These are phyloP conservation scores for Leccinum rimulosum DNA, from an alignment of 768 basidiomycete genomes.

Conservation along the genomic window DNA sequence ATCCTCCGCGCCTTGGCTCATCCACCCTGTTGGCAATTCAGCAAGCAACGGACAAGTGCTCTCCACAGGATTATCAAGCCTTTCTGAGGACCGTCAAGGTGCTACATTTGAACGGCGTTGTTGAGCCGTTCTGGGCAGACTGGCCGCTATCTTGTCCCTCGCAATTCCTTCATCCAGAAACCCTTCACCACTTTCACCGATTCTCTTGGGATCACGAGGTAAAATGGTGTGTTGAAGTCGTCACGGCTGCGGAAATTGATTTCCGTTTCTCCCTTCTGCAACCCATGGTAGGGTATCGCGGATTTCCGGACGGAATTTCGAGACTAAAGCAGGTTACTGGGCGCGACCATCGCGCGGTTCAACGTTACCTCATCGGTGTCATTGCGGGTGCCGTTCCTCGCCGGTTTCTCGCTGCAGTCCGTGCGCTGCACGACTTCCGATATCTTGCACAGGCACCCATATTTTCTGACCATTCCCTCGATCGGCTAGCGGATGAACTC, in stretches of 20 bases:
- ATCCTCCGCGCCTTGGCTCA: not conserved
- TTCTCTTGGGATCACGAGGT: not conserved
- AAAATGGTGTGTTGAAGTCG: not conserved
- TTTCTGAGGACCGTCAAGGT: slow-evolving; percentile 2
- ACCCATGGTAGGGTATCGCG: slow-evolving; percentile 33
- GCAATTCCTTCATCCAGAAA: slow-evolving; percentile 31
- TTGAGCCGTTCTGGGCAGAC: slow-evolving; percentile 27
- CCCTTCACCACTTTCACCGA: not conserved
- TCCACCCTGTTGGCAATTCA: not conserved
- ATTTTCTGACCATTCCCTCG: slow-evolving; percentile 33
- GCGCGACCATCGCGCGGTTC: slow-evolving; percentile 13
- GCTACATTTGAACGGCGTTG: slow-evolving; percentile 2
- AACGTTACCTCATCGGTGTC: slow-evolving; percentile 13
- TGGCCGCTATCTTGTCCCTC: slow-evolving; percentile 35
- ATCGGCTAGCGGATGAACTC: slow-evolving; percentile 25
- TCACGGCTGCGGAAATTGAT: slow-evolving; percentile 31
- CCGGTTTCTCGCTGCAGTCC: slow-evolving; percentile 1
- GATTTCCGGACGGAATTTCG: slow-evolving; percentile 41
- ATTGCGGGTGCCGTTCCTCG: slow-evolving; percentile 8
- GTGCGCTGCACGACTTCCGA: slow-evolving; percentile 38
- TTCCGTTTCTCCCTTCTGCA: slow-evolving; percentile 38
- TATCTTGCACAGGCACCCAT: slow-evolving; percentile 35
- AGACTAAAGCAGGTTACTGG: slow-evolving; percentile 18
- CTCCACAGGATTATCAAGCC: slow-evolving; percentile 11
- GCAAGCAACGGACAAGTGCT: not conserved